Evolutionary conservation across 2,329 filamentous ascomycete genomes (phyloP), one percentile per base, ranked within the genome.

Genomic region (Neurospora crassa): DNA sequence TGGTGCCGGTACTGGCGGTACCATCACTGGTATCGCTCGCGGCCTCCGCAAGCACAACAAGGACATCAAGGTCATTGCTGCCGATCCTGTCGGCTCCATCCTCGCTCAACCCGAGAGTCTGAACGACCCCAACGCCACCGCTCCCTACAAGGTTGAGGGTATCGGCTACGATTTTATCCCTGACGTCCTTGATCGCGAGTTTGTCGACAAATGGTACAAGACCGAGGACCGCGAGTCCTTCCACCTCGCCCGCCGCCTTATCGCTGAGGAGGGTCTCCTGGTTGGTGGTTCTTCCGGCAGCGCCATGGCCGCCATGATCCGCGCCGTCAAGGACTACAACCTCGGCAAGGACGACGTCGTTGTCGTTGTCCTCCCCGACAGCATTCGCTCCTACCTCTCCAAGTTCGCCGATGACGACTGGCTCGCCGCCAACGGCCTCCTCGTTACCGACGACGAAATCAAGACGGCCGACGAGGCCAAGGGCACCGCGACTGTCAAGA

Each of bases 351-450:
- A 92, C 71, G 94, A 99, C 78, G 89, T 94, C 1, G 89, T 98
- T 0, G 96, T 99, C 40, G 94, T 97, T 40, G 84, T 99, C 70
- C 85, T 97, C 20, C 96, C 96, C 1, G 96, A 99, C 81, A 97
- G 94, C 83, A 98, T 99, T 79, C 89, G 96, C 78, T 97, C 93
- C 82, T 99, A 99, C 81, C 89, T 99, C 37, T 95, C 92, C 84
- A 99, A 99, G 88, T 99, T 99, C 80, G 94, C 94, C 75, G 96
- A 99, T 80, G 96, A 99, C 79, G 96, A 98, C 84, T 99, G 96
- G 96, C 90, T 99, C 71, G 94, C 94, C 14, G 96, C 96, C 74
- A 99, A 99, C 83, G 91, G 95, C 79, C 92, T 99, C 34, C 87
- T 98, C 37, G 89, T 92, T n/a, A 63, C 53, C 16, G 53, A 63